A percentile compares a stretch with the other conserved stretches of the same genome.
Evolutionary conservation across 805 yeast genomes (phyloP).

Genomic region (Lipomyces spencermartinsiae): DNA sequence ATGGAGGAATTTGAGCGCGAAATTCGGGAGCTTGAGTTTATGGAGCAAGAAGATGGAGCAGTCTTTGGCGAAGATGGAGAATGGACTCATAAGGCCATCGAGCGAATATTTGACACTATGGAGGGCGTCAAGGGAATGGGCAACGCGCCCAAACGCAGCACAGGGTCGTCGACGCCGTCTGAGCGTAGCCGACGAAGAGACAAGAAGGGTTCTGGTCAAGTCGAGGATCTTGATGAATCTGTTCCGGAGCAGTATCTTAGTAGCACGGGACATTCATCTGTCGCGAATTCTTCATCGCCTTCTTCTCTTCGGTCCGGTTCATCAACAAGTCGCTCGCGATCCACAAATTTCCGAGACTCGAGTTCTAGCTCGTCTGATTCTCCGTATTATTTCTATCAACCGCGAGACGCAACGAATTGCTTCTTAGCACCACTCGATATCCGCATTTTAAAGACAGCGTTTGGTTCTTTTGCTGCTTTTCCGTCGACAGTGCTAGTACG

Average conservation of each 20-base stretch:
- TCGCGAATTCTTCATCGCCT: constrained; percentile 14
- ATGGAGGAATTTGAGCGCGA: constrained; percentile 65
- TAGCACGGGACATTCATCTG: constrained; percentile 1
- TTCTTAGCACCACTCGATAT: constrained; percentile 82
- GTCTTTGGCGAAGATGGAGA: constrained; percentile 66
- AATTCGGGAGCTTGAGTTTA: constrained; percentile 56
- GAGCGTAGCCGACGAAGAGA: not conserved
- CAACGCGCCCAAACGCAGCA: constrained; percentile 19
- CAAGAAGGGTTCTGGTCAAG: not conserved
- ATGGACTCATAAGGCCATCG: constrained; percentile 61
- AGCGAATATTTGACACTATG: constrained; percentile 58
- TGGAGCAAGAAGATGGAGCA: constrained; percentile 62
- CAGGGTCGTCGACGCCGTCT: not conserved
- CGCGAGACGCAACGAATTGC: constrained; percentile 70
- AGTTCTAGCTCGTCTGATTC: constrained; percentile 26
- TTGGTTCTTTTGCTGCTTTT: constrained; percentile 65
- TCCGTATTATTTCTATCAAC: constrained; percentile 77
- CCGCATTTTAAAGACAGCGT: constrained; percentile 68
- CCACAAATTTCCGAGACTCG: constrained; percentile 3
- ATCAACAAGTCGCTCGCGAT: constrained; percentile 18
- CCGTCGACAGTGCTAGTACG: constrained; percentile 69
- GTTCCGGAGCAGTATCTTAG: constrained; percentile 17
- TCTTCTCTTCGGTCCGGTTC: constrained; percentile 8
- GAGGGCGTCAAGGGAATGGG: constrained; percentile 48
- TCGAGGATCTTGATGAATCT: not conserved